Percentiles rank a stretch among this genome's conserved stretches.
phyloP scores from a whole-genome alignment of 441 rosid genomes.

The Mallotus japonicus region DNA sequence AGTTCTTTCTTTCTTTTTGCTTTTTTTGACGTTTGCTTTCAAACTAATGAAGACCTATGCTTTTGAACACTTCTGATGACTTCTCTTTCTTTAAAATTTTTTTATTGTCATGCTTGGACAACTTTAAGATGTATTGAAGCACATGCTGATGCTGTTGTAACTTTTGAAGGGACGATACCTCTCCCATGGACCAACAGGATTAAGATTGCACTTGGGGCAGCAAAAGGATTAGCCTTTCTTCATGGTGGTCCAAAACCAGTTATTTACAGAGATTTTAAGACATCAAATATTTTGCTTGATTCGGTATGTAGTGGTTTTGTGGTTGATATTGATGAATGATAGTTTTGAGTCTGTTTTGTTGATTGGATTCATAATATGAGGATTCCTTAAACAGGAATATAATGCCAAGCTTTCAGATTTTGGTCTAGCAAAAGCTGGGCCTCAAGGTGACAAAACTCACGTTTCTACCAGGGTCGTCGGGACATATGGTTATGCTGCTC shows the following conservation, averaged over 20 bases:
- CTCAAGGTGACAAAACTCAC: conserved; percentile 96
- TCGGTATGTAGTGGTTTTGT: conserved; percentile 41
- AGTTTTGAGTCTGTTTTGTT: conserved; percentile 1
- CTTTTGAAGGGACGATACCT: conserved; percentile 54
- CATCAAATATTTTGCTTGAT: conserved; percentile 92
- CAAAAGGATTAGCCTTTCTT: conserved; percentile 91
- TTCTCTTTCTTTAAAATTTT: not conserved
- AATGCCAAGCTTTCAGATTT: conserved; percentile 96
- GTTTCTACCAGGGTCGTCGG: conserved; percentile 97
- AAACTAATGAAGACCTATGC: conserved; percentile 12
- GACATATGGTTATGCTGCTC: conserved; percentile 97
- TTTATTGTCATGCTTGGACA: conserved; percentile 8
- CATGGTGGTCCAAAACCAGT: conserved; percentile 81
- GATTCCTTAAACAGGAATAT: conserved; percentile 50
- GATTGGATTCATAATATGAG: not conserved
- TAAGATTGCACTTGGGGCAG: conserved; percentile 92
- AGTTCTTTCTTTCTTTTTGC: not conserved
- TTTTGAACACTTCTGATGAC: conserved; percentile 1
- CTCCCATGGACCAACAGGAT: conserved; percentile 67
- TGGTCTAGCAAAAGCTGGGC: conserved; percentile 97
- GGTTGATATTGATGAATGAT: conserved; percentile 1
- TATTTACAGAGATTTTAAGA: conserved; percentile 95
- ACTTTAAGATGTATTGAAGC: conserved; percentile 9
- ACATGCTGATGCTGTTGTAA: conserved; percentile 29
- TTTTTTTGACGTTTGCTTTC: not conserved